A percentile compares a stretch with the other conserved stretches of the same genome.
Conservation (phyloP, 2,329 filamentous ascomycete genomes). For the Claviceps quebecensis region DNA sequence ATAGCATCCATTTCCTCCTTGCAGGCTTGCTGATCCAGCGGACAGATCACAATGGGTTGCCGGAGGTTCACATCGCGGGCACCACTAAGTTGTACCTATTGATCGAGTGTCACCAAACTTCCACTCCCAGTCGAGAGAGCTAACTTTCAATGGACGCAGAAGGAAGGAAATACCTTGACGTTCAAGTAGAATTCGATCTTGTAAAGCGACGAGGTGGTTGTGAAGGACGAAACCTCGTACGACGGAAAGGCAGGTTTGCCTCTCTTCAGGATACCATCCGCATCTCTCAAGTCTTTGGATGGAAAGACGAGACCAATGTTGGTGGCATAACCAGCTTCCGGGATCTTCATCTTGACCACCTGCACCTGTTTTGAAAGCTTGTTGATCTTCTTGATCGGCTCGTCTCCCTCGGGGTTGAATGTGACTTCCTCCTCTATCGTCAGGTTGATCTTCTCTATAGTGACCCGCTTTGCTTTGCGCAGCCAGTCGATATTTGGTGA, state of each 20-base stretch:
- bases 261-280: constrained; percentile 73
- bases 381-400: constrained; percentile 81
- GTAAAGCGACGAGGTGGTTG: constrained; percentile 84
- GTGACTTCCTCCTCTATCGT: constrained; percentile 95
- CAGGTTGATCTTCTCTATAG: constrained; percentile 86
- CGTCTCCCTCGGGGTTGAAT: constrained; percentile 96
- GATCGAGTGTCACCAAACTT: constrained; percentile 9
- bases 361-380: constrained; percentile 75
- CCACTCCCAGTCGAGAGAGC: constrained; percentile 1
- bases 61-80: constrained; percentile 79
- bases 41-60: constrained; percentile 91
- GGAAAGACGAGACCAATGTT: constrained; percentile 87
- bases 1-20: constrained; percentile 99
- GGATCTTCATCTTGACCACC: constrained; percentile 66
- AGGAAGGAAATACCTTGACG: constrained; percentile 54
- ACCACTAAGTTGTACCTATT: constrained; percentile 71
- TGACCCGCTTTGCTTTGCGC: constrained; percentile 78
- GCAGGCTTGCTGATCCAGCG: constrained; percentile 85
- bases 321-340: constrained; percentile 83
- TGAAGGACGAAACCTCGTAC: constrained; percentile 82
- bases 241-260: constrained; percentile 78
- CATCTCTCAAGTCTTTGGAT: constrained; percentile 72
- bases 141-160: neutral
- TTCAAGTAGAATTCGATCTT: constrained; percentile 96
- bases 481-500: constrained; percentile 87